Conservation (phyloP, 176 grass and related monocot species). For the Saccharum officinarum region DNA sequence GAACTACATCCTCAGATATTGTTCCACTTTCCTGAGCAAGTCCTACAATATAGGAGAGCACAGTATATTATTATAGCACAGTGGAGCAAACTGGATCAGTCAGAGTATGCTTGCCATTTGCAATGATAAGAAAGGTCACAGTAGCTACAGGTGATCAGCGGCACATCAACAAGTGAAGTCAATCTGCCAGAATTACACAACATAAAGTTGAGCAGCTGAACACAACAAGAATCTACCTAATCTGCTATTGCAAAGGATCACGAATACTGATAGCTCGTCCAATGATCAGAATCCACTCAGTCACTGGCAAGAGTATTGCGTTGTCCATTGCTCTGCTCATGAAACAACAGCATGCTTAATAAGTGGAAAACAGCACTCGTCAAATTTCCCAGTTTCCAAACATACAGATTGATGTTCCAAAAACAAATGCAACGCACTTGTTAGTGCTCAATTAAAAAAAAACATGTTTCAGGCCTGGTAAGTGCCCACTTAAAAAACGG, state of each 20-base stretch:
- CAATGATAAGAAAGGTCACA: background rate
- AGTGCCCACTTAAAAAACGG: background rate
- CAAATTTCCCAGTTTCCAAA: background rate
- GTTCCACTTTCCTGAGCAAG: slow-evolving; percentile 66
- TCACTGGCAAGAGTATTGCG: slow-evolving; percentile 27
- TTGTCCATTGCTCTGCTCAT: slow-evolving; percentile 39
- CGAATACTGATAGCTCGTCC: slow-evolving; percentile 27
- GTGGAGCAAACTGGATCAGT: background rate
- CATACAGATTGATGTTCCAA: background rate
- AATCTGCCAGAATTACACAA: slow-evolving; percentile 17
- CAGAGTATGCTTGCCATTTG: background rate
- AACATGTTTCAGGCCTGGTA: background rate
- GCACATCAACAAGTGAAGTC: background rate
- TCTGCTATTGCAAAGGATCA: slow-evolving; percentile 29
- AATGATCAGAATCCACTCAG: slow-evolving; percentile 47
- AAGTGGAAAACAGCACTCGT: slow-evolving; percentile 19
- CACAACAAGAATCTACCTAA: slow-evolving; percentile 35
- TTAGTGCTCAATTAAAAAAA: background rate
- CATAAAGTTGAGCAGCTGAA: slow-evolving; percentile 24
- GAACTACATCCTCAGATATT: slow-evolving; percentile 68
- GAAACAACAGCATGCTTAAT: slow-evolving; percentile 36
- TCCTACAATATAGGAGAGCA: slow-evolving; percentile 35
- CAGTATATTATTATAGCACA: background rate
- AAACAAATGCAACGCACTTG: background rate
- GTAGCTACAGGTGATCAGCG: background rate